A percentile compares a stretch with the other conserved stretches of the same genome.
Evolutionary conservation across 148 eudicot species (phyloP).

Genomic region (Camellia sinensis): DNA sequence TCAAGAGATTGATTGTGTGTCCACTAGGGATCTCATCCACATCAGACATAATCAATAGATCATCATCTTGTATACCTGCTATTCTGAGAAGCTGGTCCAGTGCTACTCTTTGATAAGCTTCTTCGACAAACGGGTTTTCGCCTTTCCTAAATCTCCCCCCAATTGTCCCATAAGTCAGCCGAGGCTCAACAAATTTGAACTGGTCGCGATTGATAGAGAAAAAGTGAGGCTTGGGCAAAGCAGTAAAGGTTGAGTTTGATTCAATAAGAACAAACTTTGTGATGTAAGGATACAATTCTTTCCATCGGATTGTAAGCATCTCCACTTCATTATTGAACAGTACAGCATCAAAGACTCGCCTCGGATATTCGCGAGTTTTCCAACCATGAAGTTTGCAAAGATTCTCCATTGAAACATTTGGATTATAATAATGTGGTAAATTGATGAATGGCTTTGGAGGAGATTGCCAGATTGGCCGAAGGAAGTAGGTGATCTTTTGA

Average conservation of each 20-base stretch:
- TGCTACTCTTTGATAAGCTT: constrained; percentile 54
- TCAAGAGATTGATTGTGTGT: constrained; percentile 50
- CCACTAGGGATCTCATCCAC: constrained; percentile 64
- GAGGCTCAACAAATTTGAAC: constrained; percentile 46
- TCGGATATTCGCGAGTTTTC: constrained; percentile 48
- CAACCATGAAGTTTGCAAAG: constrained; percentile 69
- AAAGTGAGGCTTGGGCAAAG: constrained; percentile 35
- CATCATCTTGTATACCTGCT: constrained; percentile 63
- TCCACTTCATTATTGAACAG: constrained; percentile 59
- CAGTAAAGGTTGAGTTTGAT: constrained; percentile 60
- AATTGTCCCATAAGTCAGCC: constrained; percentile 48
- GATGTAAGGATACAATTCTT: constrained; percentile 54
- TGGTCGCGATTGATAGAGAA: constrained; percentile 29
- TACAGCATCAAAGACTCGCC: constrained; percentile 63
- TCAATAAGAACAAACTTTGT: constrained; percentile 60
- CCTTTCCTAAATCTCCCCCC: constrained; percentile 54
- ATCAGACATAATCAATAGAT: constrained; percentile 61
- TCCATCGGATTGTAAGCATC: constrained; percentile 60
- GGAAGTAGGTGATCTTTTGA: constrained; percentile 48
- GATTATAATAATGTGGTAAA: constrained; percentile 47
- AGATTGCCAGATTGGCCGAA: constrained; percentile 56
- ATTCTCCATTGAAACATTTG: constrained; percentile 43
- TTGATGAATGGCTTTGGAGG: constrained; percentile 51
- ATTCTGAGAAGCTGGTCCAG: constrained; percentile 44
- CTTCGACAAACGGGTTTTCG: constrained; percentile 60